Evolutionary conservation across 164 flowering plant genomes (phyloP), one percentile per base, ranked within the genome.

Genomic region (Litsea cubeba): DNA sequence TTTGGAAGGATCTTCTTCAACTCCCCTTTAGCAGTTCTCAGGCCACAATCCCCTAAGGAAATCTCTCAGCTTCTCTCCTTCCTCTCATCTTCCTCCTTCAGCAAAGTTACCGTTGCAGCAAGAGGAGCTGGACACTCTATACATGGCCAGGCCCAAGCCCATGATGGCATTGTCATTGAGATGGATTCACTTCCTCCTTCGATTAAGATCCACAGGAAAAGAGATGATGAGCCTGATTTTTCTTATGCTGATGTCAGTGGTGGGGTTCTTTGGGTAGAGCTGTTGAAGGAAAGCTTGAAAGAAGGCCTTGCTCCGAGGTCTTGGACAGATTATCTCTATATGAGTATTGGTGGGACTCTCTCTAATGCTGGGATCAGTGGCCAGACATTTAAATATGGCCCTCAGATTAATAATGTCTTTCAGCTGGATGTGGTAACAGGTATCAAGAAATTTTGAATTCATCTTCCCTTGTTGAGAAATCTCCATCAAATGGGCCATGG

Each of bases 331-430:
- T 85, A 81, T 72, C 64, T 81, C 18, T 77, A 81, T 50, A 75
- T 83, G 4, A 83, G 74, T 15, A 72, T 85, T 60, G 87, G 87
- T 57, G 85, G 87, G 3, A 85, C 87, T 11, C 81, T 85, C 20
- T 85, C 87, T 24, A 80, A 81, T 79, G 85, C 66, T 76, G 87
- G 87, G 7, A 74, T 85, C 1, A 83, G 87, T 75, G 86, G 87
- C n/a, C 86, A 85, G 69, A 77, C 86, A 2, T 85, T 81, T 30
- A 78, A 79, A 28, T 69, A 76, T 74, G 85, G 87, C 24, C 87
- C 84, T 65, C 32, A 70, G 72, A 84, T 84, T 54, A 79, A 72
- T 60, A 86, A 86, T 77, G 85, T 86, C 60, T 66, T 75, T 12
- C 72, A 82, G 69, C 68, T 86, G 30, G 84, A 84, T 70, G 88